These are phyloP conservation scores for Solanum stenotomum DNA, from an alignment of 257 asterid species.

Conservation along the genomic window DNA sequence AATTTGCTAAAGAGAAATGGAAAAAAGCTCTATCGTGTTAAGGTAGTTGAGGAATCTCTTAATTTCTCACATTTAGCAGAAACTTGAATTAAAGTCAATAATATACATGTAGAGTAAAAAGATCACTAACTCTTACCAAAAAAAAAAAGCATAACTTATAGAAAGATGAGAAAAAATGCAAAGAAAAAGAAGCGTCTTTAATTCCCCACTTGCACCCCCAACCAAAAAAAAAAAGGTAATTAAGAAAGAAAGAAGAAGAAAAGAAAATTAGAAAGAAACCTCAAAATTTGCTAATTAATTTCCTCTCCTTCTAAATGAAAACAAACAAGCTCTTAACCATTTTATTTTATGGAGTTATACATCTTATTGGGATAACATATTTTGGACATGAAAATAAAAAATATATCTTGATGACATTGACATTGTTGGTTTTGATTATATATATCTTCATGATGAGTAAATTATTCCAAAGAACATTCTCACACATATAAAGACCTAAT, in stretches of 20 bases:
- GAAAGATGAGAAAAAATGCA: background rate
- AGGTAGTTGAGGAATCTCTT: background rate
- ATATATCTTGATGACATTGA: background rate
- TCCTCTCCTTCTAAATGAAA: background rate
- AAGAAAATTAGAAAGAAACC: background rate
- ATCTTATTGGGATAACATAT: background rate
- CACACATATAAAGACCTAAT: conserved; percentile 1
- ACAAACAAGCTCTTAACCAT: background rate
- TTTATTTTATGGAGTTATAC: background rate
- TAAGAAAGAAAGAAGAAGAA: background rate
- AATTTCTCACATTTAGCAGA: background rate
- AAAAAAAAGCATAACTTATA: background rate
- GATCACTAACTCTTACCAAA: background rate
- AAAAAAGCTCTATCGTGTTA: background rate
- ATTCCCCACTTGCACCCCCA: background rate
- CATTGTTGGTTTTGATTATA: background rate
- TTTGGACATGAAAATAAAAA: background rate
- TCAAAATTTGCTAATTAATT: background rate
- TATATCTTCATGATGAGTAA: background rate
- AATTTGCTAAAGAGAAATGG: background rate
- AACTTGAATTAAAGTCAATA: background rate
- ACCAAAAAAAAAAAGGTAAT: background rate
- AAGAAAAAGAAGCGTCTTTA: background rate
- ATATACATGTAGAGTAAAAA: background rate
- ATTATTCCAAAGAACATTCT: conserved; percentile 1